Percentiles rank a stretch among this genome's conserved stretches.
phyloP scores from a whole-genome alignment of 495 filamentous ascomycete species.

The Penicillium pulvis region DNA sequence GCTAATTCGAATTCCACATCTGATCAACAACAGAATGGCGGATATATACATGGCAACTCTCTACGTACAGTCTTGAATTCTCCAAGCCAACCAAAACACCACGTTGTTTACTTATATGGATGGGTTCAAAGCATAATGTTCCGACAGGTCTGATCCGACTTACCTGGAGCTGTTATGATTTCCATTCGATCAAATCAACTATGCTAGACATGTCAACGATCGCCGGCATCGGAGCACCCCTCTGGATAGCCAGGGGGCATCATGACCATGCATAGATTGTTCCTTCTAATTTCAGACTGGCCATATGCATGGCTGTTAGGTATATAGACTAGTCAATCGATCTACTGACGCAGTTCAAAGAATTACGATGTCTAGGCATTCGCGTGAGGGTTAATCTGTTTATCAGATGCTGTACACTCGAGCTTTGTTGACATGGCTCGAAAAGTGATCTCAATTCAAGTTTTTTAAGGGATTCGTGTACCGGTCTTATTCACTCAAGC shows the following conservation, averaged over 20 bases:
- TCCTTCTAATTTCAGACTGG: background rate
- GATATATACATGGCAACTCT: background rate
- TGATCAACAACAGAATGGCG: too few relatives aligned
- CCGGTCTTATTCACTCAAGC: background rate
- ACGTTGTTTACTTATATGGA: background rate
- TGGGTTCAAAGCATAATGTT: background rate
- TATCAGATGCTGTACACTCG: background rate
- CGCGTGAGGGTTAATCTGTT: background rate
- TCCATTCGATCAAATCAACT: background rate
- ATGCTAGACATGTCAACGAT: background rate
- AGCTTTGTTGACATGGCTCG: background rate
- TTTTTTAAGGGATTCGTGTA: background rate
- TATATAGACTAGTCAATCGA: background rate
- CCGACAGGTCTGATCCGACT: background rate
- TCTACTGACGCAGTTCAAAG: background rate
- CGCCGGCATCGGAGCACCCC: slow-evolving; percentile 5
- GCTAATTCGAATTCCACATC: too few relatives aligned
- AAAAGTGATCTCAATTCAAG: background rate
- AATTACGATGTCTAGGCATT: background rate
- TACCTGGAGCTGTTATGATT: background rate
- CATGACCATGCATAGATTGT: background rate
- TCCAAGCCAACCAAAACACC: background rate
- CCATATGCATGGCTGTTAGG: background rate
- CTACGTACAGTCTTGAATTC: background rate
- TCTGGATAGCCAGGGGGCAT: background rate